These are phyloP conservation scores for Mentha longifolia DNA, from an alignment of 257 asterid species.

Conservation along the genomic window DNA sequence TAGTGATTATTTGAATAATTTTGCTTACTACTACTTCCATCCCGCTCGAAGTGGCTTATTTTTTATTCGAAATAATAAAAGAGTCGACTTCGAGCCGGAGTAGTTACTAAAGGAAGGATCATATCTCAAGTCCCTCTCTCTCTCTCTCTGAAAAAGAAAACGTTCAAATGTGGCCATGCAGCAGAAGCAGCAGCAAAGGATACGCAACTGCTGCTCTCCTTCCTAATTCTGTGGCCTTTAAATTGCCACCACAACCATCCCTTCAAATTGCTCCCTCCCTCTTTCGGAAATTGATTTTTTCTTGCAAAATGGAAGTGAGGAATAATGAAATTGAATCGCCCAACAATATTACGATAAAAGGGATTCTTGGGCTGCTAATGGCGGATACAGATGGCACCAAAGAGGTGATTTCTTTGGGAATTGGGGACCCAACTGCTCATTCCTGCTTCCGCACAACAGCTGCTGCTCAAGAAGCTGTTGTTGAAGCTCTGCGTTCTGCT, in stretches of 20 bases:
- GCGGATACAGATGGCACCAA: slow-evolving; percentile 38
- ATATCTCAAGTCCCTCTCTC: too few relatives aligned
- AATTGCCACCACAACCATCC: background rate
- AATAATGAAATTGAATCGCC: slow-evolving; percentile 46
- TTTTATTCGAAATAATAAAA: too few relatives aligned
- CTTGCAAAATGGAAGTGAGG: slow-evolving; percentile 6
- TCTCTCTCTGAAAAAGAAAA: too few relatives aligned
- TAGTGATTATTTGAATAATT: too few relatives aligned
- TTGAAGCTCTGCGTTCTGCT: slow-evolving; percentile 53
- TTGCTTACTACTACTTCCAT: too few relatives aligned
- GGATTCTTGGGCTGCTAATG: slow-evolving; percentile 67
- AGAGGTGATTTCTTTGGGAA: slow-evolving; percentile 68
- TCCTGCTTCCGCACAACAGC: slow-evolving; percentile 64
- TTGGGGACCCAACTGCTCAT: slow-evolving; percentile 84
- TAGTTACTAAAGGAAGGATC: too few relatives aligned
- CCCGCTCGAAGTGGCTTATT: too few relatives aligned
- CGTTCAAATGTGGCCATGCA: background rate
- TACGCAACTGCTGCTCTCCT: background rate
- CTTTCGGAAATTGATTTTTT: background rate
- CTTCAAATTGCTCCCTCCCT: too few relatives aligned
- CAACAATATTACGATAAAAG: slow-evolving; percentile 66
- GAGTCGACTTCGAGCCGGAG: too few relatives aligned
- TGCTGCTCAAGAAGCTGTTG: slow-evolving; percentile 66
- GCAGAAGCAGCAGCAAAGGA: background rate
- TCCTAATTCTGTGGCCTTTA: too few relatives aligned